Conservation (phyloP, 257 asterid genomes). For the Solanum pimpinellifolium region DNA sequence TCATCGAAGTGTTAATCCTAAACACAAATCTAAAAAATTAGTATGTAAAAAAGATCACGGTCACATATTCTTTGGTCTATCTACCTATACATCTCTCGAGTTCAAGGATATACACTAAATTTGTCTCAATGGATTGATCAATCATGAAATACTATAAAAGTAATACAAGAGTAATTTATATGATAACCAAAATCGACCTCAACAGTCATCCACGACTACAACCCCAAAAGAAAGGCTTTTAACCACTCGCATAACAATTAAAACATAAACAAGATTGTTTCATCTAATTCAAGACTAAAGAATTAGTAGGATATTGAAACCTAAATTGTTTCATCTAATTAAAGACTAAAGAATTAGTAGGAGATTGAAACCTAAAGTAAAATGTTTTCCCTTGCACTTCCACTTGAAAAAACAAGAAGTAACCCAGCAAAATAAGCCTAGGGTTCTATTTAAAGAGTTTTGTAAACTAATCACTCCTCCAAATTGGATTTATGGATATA, state of each 20-base stretch:
- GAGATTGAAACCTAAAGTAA: no score
- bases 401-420: background rate
- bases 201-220: background rate
- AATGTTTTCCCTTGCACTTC: background rate
- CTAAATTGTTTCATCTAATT: background rate
- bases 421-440: no score
- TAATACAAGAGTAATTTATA: background rate
- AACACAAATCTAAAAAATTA: background rate
- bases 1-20: background rate
- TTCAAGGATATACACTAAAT: background rate
- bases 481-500: no score
- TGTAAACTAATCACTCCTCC: no score
- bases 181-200: background rate
- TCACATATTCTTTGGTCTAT: background rate
- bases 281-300: background rate
- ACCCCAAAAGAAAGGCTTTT: background rate
- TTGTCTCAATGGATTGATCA: background rate
- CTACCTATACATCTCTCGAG: no score
- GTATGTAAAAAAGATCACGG: background rate
- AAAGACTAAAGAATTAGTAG: background rate
- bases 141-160: background rate
- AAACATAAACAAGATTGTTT: background rate
- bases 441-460: no score
- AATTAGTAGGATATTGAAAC: background rate
- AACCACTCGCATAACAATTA: background rate